These are phyloP conservation scores for Salvia rosmarinus DNA, from an alignment of 257 asterid genomes.

Conservation along the genomic window DNA sequence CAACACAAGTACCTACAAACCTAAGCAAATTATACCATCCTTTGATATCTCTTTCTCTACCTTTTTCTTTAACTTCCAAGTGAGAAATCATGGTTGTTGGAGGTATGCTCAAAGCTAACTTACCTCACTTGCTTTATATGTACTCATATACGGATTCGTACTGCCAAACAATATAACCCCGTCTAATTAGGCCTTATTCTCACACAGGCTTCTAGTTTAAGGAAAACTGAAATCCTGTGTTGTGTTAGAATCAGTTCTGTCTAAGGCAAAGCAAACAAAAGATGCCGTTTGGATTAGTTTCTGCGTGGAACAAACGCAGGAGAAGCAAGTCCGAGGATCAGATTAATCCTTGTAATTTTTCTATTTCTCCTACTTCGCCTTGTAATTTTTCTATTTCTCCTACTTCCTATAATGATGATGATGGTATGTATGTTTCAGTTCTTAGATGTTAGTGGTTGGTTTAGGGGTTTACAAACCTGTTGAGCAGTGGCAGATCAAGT, in stretches of 20 bases:
- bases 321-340: constrained; percentile 95
- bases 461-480: constrained; percentile 89
- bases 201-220: constrained; percentile 9
- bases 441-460: constrained; percentile 19
- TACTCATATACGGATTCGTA: constrained; percentile 64
- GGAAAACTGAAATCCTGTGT: not conserved
- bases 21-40: constrained; percentile 52
- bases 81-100: constrained; percentile 69
- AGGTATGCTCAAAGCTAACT: constrained; percentile 52
- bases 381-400: constrained; percentile 48
- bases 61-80: constrained; percentile 74
- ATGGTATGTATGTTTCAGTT: not conserved
- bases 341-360: constrained; percentile 61
- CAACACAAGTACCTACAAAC: constrained; percentile 44
- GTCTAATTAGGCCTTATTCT: not conserved
- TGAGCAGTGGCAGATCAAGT: constrained; percentile 78
- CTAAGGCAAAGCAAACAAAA: constrained; percentile 23
- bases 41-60: constrained; percentile 15
- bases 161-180: constrained; percentile 35
- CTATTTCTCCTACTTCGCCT: constrained; percentile 33
- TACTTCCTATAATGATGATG: not conserved
- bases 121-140: constrained; percentile 62
- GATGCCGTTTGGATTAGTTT: constrained; percentile 92
- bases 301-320: constrained; percentile 95
- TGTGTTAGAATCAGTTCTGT: not conserved